Evolutionary conservation across 2,329 filamentous ascomycete genomes (phyloP), one percentile per base, ranked within the genome.

Genomic region (Lasiodiplodia citricola): DNA sequence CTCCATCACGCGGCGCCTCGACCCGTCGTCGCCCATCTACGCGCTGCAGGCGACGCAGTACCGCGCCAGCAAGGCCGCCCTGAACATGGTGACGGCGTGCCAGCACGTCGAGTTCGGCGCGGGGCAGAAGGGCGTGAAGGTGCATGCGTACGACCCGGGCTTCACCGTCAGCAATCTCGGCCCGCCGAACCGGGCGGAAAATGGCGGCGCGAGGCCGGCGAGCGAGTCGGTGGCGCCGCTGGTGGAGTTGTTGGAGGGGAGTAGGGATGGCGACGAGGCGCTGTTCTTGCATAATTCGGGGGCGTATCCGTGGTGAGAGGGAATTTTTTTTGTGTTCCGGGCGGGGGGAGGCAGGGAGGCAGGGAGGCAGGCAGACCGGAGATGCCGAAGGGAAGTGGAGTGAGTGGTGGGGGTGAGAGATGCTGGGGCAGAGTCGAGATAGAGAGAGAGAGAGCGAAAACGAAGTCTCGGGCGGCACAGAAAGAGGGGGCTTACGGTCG

Each of bases 1-100:
- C 5, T 79, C 76, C 6, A 78, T 82, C 8, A 73, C 70, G 0
- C 70, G 72, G 0, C 72, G 77, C 0, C 71, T 80, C 0, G 74
- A 76, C 37, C 58, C 74, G 1, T 71, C 70, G 4, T 73, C 71
- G 1, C 69, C 72, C 1, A 73, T 74, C 68, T 78, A 79, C 68
- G 75, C 75, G 23, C 68, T 74, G 3, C 67, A 73, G 25, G 67
- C 64, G 3, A 70, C 75, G 10, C 75, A 74, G 18, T 82, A 82
- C 65, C 75, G 76, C 5, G 74, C 77, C 0, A 78, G 75, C 35
- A 82, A 82, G 31, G 31, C 31, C 7, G 31, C 31, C 1, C 31
- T 31, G 31, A 31, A 31, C 31, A 31, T 31, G 31, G 31, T 31
- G 31, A 31, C 31, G 31, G 31, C 31, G 31, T 31, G 31, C 31